A percentile compares a stretch with the other conserved stretches of the same genome.
Conservation (phyloP, 2,329 filamentous ascomycete genomes). For the Cryphonectria carpinicola region DNA sequence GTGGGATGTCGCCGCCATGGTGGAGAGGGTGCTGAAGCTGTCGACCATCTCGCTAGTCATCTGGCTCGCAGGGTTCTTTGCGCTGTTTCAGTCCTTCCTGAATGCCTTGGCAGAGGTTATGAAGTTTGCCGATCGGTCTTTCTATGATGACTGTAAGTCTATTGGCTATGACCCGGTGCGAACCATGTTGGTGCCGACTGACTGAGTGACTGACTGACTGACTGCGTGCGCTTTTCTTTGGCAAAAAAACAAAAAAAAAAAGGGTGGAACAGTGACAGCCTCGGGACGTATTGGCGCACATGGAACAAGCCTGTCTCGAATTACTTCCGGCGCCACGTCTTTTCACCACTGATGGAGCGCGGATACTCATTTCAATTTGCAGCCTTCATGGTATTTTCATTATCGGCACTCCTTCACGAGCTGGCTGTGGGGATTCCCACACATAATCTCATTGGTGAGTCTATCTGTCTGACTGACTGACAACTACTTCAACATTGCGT, state of each 20-base stretch:
- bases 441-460: conserved; percentile 83
- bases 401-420: conserved; percentile 90
- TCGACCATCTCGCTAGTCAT: conserved; percentile 94
- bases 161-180: neutral
- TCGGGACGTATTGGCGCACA: conserved; percentile 89
- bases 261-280: conserved; percentile 85
- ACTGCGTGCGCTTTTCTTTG: neutral
- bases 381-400: conserved; percentile 80
- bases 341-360: conserved; percentile 81
- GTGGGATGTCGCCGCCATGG: conserved; percentile 78
- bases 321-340: conserved; percentile 95
- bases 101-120: conserved; percentile 91
- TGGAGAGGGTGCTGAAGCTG: conserved; percentile 91
- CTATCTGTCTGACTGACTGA: neutral
- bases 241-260: neutral
- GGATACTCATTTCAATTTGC: conserved; percentile 75
- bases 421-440: conserved; percentile 91
- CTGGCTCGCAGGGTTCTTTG: conserved; percentile 98
- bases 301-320: conserved; percentile 99
- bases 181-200: neutral
- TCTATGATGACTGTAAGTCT: conserved; percentile 80
- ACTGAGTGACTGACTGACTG: neutral
- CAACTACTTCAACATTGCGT: neutral
- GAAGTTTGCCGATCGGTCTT: conserved; percentile 88
- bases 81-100: conserved; percentile 88